Evolutionary conservation across 805 yeast genomes (phyloP).

Genomic region (Pichia membranifaciens): DNA sequence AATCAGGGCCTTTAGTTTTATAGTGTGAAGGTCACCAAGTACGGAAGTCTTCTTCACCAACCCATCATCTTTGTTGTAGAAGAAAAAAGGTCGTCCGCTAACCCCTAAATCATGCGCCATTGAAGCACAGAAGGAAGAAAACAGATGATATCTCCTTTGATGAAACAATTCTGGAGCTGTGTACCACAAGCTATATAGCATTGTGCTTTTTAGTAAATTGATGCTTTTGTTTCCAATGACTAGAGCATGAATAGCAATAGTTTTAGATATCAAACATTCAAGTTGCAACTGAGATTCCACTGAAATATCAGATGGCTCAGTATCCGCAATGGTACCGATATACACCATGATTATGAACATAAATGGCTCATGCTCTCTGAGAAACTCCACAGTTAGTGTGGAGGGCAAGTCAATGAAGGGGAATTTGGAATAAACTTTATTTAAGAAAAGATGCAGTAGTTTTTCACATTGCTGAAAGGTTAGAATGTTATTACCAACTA

Average conservation of each 20-base stretch:
- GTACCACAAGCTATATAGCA: constrained; percentile 70
- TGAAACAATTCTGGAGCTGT: constrained; percentile 77
- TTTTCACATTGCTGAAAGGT: constrained; percentile 52
- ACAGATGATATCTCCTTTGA: constrained; percentile 69
- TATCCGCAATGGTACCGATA: constrained; percentile 43
- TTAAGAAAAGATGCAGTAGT: constrained; percentile 47
- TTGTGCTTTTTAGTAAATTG: constrained; percentile 58
- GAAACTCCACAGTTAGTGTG: constrained; percentile 37
- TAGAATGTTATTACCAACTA: constrained; percentile 53
- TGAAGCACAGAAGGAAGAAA: constrained; percentile 57
- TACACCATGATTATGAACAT: constrained; percentile 63
- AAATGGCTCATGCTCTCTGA: constrained; percentile 51
- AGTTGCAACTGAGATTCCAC: constrained; percentile 40
- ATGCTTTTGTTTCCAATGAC: constrained; percentile 64
- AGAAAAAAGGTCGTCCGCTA: constrained; percentile 45
- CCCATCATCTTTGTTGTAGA: constrained; percentile 36
- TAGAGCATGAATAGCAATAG: constrained; percentile 54
- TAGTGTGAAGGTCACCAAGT: constrained; percentile 31
- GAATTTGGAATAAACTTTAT: constrained; percentile 39
- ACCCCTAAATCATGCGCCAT: constrained; percentile 75
- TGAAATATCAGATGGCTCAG: constrained; percentile 23
- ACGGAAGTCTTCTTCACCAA: constrained; percentile 36
- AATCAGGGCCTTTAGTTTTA: constrained; percentile 48
- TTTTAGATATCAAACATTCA: constrained; percentile 47
- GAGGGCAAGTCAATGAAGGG: constrained; percentile 56